Percentiles rank a stretch among this genome's conserved stretches.
These are phyloP conservation scores for Dioszegia hungarica DNA, from an alignment of 768 basidiomycete species.

Conservation along the genomic window DNA sequence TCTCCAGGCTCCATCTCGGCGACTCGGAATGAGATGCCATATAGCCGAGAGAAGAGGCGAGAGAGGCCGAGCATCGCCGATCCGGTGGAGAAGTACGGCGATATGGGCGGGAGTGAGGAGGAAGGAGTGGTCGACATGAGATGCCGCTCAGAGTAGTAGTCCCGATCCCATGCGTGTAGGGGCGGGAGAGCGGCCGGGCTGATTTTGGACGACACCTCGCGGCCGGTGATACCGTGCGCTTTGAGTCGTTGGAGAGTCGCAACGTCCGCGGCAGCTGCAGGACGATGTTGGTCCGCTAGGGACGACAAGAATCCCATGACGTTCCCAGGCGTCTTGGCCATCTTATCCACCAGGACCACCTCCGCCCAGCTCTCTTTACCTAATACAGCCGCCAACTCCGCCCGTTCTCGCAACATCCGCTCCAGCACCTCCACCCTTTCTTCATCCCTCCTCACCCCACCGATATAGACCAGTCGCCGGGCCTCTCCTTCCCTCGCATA, in stretches of 20 bases:
- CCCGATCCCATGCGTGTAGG: conserved; percentile 94
- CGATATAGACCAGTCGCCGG: conserved; percentile 73
- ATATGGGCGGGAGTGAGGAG: conserved; percentile 57
- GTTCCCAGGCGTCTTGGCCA: conserved; percentile 93
- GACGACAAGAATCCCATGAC: conserved; percentile 80
- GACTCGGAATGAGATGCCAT: conserved; percentile 73
- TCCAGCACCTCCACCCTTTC: conserved; percentile 76
- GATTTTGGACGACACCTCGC: conserved; percentile 8
- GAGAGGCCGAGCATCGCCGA: conserved; percentile 89
- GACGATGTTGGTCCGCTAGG: conserved; percentile 71
- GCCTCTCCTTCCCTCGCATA: conserved; percentile 80
- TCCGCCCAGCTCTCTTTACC: conserved; percentile 81
- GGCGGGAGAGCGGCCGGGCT: conserved; percentile 49
- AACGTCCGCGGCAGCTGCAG: conserved; percentile 70
- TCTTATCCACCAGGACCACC: conserved; percentile 86
- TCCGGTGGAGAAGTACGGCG: conserved; percentile 67
- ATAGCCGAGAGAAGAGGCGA: conserved; percentile 75
- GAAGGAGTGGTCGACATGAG: conserved; percentile 50
- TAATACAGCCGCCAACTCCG: conserved; percentile 74
- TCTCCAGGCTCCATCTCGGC: conserved; percentile 68
- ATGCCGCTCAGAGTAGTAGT: conserved; percentile 66
- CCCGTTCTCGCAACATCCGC: conserved; percentile 66
- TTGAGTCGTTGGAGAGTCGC: conserved; percentile 61
- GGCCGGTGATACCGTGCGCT: conserved; percentile 60
- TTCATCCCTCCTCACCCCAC: conserved; percentile 63